These are phyloP conservation scores for Cucurbitaria berberidis DNA, from an alignment of 2,329 filamentous ascomycete genomes.

Conservation along the genomic window DNA sequence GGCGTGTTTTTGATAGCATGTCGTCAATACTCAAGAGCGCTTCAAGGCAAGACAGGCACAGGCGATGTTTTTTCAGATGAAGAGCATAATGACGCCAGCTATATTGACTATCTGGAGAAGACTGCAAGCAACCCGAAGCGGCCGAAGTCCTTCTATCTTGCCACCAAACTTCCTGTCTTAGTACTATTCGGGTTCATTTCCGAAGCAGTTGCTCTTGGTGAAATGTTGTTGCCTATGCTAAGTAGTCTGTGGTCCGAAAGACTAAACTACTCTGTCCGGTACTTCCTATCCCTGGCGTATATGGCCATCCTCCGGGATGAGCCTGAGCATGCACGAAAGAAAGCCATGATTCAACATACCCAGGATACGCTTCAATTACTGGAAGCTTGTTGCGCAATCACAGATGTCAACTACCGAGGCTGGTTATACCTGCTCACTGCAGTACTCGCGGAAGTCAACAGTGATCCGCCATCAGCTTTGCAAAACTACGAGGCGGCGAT, in stretches of 20 bases:
- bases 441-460: constrained; percentile 68
- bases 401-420: constrained; percentile 72
- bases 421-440: constrained; percentile 74
- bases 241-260: constrained; percentile 54
- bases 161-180: constrained; percentile 52
- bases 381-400: constrained; percentile 67
- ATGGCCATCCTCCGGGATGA: constrained; percentile 49
- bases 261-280: constrained; percentile 50
- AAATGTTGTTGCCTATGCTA: constrained; percentile 49
- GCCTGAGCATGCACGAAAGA: constrained; percentile 47
- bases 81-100: constrained; percentile 66
- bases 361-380: constrained; percentile 65
- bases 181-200: constrained; percentile 53
- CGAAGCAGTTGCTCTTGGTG: constrained; percentile 52
- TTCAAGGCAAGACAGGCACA: constrained; percentile 74
- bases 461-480: constrained; percentile 62
- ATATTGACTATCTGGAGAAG: constrained; percentile 59
- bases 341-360: constrained; percentile 61
- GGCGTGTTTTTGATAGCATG: constrained; percentile 71
- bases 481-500: constrained; percentile 71
- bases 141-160: constrained; percentile 72
- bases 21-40: constrained; percentile 69
- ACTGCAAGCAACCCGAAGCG: constrained; percentile 64
- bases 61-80: constrained; percentile 68
- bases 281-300: constrained; percentile 53